Conservation (phyloP, 257 asterid genomes). For the Capsicum baccatum region DNA sequence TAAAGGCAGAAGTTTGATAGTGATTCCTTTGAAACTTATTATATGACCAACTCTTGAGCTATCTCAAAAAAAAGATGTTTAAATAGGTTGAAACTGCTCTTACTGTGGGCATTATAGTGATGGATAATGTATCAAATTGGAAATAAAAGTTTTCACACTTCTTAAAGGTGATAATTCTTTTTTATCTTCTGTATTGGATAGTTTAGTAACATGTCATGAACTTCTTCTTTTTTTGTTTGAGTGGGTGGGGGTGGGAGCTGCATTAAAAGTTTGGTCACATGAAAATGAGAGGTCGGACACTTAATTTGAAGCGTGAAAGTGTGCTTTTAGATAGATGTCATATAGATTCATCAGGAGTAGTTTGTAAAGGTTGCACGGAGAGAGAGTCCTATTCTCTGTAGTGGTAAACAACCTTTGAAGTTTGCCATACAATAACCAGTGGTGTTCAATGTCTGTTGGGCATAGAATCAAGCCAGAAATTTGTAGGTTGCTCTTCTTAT, state of each 20-base stretch:
- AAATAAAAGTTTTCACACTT: not conserved
- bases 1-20: not conserved
- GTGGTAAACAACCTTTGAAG: not conserved
- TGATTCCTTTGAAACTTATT: not conserved
- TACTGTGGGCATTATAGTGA: not conserved
- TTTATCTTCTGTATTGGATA: not conserved
- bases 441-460: not conserved
- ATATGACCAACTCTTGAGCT: not conserved
- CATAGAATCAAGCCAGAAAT: not conserved
- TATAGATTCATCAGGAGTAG: not conserved
- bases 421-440: not conserved
- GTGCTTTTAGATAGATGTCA: not conserved
- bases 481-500: conserved; percentile 3
- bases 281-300: not conserved
- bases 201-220: not conserved
- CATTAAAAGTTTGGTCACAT: not conserved
- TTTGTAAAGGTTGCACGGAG: conserved; percentile 1
- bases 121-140: not conserved
- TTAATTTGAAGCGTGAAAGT: not conserved
- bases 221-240: not conserved
- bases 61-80: not conserved
- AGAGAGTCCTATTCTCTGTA: not conserved
- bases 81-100: not conserved
- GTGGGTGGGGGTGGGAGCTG: not conserved
- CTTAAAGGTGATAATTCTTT: not conserved